phyloP scores from a whole-genome alignment of 2,329 filamentous ascomycete species.

The Cercospora sp. region DNA sequence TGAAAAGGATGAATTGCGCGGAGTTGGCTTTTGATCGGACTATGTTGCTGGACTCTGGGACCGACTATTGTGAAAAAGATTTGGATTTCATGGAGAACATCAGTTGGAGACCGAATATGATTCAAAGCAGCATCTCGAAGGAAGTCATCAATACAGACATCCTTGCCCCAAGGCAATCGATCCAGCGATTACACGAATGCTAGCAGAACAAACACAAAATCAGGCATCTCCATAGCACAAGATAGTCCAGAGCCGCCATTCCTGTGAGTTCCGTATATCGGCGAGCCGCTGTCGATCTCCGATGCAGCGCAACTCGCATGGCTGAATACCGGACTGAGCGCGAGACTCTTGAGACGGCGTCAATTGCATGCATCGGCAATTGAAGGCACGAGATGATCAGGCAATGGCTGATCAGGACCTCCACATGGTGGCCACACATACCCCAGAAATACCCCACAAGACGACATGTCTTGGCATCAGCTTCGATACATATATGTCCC shows the following conservation, averaged over 20 bases:
- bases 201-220: neutral
- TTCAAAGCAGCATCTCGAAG: neutral
- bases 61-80: neutral
- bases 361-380: neutral
- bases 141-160: neutral
- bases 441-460: constrained; percentile 1
- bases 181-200: neutral
- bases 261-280: neutral
- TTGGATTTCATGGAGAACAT: neutral
- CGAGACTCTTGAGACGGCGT: neutral
- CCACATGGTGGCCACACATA: neutral
- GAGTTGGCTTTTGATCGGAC: neutral
- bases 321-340: neutral
- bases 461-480: neutral
- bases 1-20: neutral
- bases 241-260: neutral
- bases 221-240: neutral
- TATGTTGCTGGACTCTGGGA: neutral
- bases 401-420: neutral
- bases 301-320: neutral
- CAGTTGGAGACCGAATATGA: neutral
- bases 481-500: neutral
- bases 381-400: neutral
- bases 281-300: neutral
- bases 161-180: neutral